Base-by-base conservation (phyloP, 1,284 basidiomycete genomes). In the Apiotrichum laibachii region DNA sequence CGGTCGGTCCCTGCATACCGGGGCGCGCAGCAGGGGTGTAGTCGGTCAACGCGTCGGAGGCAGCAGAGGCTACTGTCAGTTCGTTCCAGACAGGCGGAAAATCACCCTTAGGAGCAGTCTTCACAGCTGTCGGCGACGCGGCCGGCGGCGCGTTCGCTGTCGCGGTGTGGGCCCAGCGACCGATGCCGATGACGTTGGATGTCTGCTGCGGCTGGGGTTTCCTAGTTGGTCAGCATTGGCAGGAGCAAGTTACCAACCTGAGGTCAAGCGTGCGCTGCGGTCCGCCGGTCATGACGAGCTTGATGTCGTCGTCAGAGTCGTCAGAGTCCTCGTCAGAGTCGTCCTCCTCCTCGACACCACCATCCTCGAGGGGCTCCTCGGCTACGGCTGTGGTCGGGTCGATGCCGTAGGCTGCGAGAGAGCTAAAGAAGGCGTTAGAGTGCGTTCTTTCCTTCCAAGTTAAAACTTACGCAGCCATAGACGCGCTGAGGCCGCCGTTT, bases 1-100 rank as follows among this genome's bases (percentile, higher is more conserved):
- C 61, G 21, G 67, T 34, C 11, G 50, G 4, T 5, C 44, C 8
- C 16, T 54, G 72, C 42, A 52, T 78, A 72, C 79, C 82, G 10
- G 85, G 86, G 47, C 91, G 82, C 60, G 89, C 84, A n/a, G 87
- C 85, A 10, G 89, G 90, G 0, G 88, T 92, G 76, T 95, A 94
- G 78, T 95, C 92, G 11, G 92, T 93, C 19, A 90, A 90, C 55
- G 92, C 81, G 59, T 88, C 84, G 1, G 86, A 85, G 49, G 81
- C 82, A 12, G 82, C 80, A 31, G 56, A 49, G 4, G 80, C 55
- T 60, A 16, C 51, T 11, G 60, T 61, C 33, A 63, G 56, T 13
- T 50, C 12, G 6, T 1, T 9, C 2, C 19, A n/a, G 7, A 3
- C 1, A 16, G 8, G 9, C 4, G 18, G 11, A 11, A n/a, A 59